Percentiles rank a stretch among this genome's conserved stretches.
Conservation (phyloP, 805 yeast species). For the Wickerhamiella azymoides region DNA sequence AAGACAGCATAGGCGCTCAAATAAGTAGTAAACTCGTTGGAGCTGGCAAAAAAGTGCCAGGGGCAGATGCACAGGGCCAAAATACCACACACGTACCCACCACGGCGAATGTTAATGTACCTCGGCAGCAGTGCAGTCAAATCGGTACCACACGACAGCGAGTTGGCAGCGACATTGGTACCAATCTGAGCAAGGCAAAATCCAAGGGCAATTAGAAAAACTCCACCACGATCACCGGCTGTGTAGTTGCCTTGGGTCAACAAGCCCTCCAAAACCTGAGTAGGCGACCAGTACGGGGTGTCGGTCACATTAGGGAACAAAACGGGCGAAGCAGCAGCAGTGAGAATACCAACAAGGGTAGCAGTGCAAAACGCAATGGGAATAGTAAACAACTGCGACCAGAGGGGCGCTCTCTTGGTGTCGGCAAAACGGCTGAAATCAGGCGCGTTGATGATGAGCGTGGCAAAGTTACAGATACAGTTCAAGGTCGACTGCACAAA, state of each 20-base stretch:
- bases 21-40: conserved; percentile 66
- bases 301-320: conserved; percentile 28
- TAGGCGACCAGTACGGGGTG: conserved; percentile 68
- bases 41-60: conserved; percentile 61
- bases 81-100: conserved; percentile 65
- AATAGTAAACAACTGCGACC: conserved; percentile 46
- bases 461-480: conserved; percentile 72
- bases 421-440: conserved; percentile 75
- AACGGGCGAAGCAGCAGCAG: conserved; percentile 58
- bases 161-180: conserved; percentile 35
- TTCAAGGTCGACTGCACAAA: conserved; percentile 68
- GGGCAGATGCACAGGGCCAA: conserved; percentile 65
- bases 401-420: conserved; percentile 25
- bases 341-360: conserved; percentile 71
- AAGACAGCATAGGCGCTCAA: conserved; percentile 74
- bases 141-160: conserved; percentile 37
- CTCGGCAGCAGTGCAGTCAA: conserved; percentile 35
- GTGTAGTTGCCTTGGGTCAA: conserved; percentile 25
- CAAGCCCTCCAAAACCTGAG: conserved; percentile 56
- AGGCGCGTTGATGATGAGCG: conserved; percentile 78
- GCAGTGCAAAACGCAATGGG: conserved; percentile 71
- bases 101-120: conserved; percentile 52
- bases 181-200: conserved; percentile 42
- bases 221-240: conserved; percentile 61
- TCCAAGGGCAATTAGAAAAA: conserved; percentile 54